Percentiles rank a stretch among this genome's conserved stretches.
Evolutionary conservation across 2,329 filamentous ascomycete species (phyloP).

Genomic region (Cercospora berteroae): DNA sequence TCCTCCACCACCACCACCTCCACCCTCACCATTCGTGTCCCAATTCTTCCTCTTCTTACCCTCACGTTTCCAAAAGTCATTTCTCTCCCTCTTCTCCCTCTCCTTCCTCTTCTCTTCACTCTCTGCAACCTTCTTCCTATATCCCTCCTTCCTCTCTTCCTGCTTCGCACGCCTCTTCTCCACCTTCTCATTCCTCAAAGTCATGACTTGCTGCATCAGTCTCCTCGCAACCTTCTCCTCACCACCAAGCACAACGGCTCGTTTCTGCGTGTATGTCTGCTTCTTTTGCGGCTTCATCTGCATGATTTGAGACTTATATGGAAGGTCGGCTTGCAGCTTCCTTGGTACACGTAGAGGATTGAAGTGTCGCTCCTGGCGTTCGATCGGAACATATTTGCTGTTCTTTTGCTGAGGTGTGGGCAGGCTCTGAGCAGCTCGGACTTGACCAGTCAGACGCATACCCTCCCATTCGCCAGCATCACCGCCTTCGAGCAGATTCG

Average conservation of each 20-base stretch:
- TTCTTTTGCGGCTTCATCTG: constrained; percentile 76
- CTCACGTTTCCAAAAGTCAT: constrained; percentile 90
- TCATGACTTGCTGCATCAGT: constrained; percentile 89
- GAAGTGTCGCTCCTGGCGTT: constrained; percentile 51
- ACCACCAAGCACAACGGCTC: constrained; percentile 74
- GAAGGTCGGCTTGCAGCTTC: constrained; percentile 76
- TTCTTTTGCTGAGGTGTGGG: constrained; percentile 78
- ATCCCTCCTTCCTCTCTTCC: constrained; percentile 77
- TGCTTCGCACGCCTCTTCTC: constrained; percentile 81
- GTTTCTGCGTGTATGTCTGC: constrained; percentile 89
- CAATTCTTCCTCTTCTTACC: constrained; percentile 71
- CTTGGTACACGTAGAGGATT: constrained; percentile 70
- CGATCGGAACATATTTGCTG: constrained; percentile 72
- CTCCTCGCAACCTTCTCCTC: constrained; percentile 88
- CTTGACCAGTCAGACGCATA: constrained; percentile 92
- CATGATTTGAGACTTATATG: constrained; percentile 88
- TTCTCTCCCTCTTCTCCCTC: constrained; percentile 84
- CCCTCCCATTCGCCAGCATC: constrained; percentile 65
- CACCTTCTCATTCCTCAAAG: constrained; percentile 84
- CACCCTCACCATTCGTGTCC: constrained; percentile 52
- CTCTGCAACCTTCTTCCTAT: constrained; percentile 79
- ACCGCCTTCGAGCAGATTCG: constrained; percentile 72
- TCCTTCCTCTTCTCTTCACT: constrained; percentile 80
- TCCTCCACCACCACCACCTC: constrained; percentile 32
- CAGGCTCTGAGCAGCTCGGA: constrained; percentile 73